Evolutionary conservation across 257 asterid species (phyloP), one percentile per base, ranked within the genome.

Genomic region (Solanum tarapatanum): DNA sequence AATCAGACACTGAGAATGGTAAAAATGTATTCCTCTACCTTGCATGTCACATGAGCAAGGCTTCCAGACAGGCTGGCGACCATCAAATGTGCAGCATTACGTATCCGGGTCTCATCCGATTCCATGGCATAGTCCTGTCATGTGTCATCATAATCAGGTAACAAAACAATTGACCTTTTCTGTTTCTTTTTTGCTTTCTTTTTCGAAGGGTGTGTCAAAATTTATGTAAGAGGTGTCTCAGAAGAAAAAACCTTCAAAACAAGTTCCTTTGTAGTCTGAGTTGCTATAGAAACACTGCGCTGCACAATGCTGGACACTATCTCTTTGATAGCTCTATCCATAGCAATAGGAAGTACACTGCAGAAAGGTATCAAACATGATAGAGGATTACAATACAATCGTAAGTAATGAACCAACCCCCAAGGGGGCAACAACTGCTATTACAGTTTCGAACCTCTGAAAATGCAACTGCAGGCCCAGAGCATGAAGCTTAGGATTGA

Each of bases 51-150:
- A 90, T 97, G 99, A 86, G 99, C 99, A 86, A 97, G 93, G 92
- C 99, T 95, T 89, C 99, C 99, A 0, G 99, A 98, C 92, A 97
- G 88, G 91, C 98, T 93, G n/a, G 99, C 99, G 28, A 96, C 99
- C 99, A 97, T 97, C 93, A 97, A 90, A 89, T 95, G 98, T 83
- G 99, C 99, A 83, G 99, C 99, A 90, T 93, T 97, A 48, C 94
- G 91, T 90, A 94, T 93, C 58, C 95, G 97, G 60, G 95, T 96
- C 92, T 96, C 99, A 93, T 97, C 99, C 3, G 97, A 93, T 88
- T 97, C 99, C 98, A 96, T 91, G 86, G 98, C 99, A 90, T 96
- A 96, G 91, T 97, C 99, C 99, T 97, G 92, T 51, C 73, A 92
- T 80, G 23, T 28, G 28, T 45, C 30, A 48, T 4, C 41, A 17